phyloP scores from a whole-genome alignment of 768 basidiomycete genomes.

The Leucocoprinus sp. region DNA sequence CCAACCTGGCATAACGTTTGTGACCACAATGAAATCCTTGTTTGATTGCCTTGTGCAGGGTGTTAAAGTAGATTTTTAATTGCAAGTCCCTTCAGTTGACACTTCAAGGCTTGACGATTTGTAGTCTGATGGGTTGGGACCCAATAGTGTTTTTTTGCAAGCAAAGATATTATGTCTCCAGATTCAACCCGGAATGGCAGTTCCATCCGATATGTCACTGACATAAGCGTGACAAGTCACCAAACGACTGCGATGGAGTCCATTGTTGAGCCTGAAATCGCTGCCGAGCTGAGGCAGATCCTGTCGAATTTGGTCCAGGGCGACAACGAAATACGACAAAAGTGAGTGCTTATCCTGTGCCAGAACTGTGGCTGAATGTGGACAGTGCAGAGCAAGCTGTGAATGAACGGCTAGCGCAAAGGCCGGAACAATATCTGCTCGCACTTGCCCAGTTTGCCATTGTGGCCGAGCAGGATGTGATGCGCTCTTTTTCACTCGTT shows the following conservation, averaged over 20 bases:
- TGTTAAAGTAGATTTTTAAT: no score
- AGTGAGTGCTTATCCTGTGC: slow-evolving; percentile 29
- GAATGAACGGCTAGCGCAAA: slow-evolving; percentile 68
- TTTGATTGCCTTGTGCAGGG: no score
- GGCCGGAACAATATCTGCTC: slow-evolving; percentile 72
- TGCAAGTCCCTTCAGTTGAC: no score
- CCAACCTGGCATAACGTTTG: no score
- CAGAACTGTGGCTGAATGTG: background rate
- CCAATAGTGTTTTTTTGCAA: no score
- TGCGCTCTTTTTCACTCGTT: slow-evolving; percentile 81
- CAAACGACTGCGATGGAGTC: slow-evolving; percentile 33
- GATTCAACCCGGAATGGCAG: no score
- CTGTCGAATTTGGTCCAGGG: slow-evolving; percentile 79
- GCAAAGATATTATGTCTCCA: no score
- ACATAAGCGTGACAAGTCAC: no score
- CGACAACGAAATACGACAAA: slow-evolving; percentile 74
- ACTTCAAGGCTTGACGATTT: no score
- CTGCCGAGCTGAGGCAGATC: slow-evolving; percentile 72
- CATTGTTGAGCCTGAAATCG: slow-evolving; percentile 61
- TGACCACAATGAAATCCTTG: no score
- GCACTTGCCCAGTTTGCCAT: slow-evolving; percentile 76
- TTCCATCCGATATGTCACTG: no score
- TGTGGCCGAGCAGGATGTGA: slow-evolving; percentile 72
- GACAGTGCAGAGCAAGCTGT: slow-evolving; percentile 71
- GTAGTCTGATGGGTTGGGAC: no score